Percentiles rank a stretch among this genome's conserved stretches.
phyloP scores from a whole-genome alignment of 345 rosid genomes.

The Hypericum perforatum region DNA sequence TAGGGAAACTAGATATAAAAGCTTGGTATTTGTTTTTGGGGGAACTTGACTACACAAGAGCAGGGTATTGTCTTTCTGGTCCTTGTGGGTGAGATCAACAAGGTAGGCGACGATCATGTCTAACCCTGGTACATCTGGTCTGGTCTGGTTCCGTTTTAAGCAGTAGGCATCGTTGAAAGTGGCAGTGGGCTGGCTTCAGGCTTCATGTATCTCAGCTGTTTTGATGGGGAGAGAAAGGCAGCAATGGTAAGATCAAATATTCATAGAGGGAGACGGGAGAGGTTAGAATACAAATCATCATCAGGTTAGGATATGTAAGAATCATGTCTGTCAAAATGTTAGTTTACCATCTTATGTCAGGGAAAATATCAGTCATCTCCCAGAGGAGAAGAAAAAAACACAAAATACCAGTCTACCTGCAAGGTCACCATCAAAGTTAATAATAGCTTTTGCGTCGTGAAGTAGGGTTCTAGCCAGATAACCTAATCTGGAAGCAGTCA shows the following conservation, averaged over 20 bases:
- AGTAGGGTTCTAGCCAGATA: slow-evolving; percentile 67
- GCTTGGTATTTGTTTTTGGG: slow-evolving; percentile 61
- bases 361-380: slow-evolving; percentile 19
- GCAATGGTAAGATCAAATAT: slow-evolving; percentile 73
- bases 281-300: slow-evolving; percentile 32
- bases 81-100: slow-evolving; percentile 62
- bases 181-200: slow-evolving; percentile 87
- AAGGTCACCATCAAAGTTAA: slow-evolving; percentile 42
- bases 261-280: slow-evolving; percentile 40
- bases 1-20: slow-evolving; percentile 30
- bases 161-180: slow-evolving; percentile 69
- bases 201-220: slow-evolving; percentile 89
- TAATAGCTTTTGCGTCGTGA: slow-evolving; percentile 81
- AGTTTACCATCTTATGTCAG: slow-evolving; percentile 21
- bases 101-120: slow-evolving; percentile 62
- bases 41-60: slow-evolving; percentile 36
- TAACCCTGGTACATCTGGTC: slow-evolving; percentile 80
- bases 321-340: slow-evolving; percentile 17
- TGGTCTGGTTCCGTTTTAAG: slow-evolving; percentile 83
- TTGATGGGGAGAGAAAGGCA: slow-evolving; percentile 67
- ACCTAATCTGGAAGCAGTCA: slow-evolving; percentile 51
- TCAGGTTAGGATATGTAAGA: slow-evolving; percentile 39
- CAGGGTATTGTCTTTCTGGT: slow-evolving; percentile 36
- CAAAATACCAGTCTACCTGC: slow-evolving; percentile 35
- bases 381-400: slow-evolving; percentile 11